Evolutionary conservation across 345 rosid genomes (phyloP), one percentile per base, ranked within the genome.

Genomic region (Combretum micranthum): DNA sequence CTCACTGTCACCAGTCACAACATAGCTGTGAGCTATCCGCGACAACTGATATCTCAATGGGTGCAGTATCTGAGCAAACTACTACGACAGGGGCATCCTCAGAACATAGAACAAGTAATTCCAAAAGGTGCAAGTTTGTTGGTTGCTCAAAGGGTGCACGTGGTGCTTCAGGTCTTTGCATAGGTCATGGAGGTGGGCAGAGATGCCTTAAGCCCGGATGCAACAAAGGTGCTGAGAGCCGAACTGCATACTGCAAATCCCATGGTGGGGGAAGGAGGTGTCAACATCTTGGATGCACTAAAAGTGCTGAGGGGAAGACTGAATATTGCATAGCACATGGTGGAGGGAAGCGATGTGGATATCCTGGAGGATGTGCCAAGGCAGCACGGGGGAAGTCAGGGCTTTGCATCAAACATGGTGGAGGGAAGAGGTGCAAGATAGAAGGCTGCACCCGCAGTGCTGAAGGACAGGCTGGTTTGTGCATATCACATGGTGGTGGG

Each of bases 231-330:
- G 82, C 96, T 15, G 98, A 92, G 75, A 84, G 93, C 62, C 83
- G 89, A 62, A 88, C 99, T n/a, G 91, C 94, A 22, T 92, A 77
- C 60, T 92, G 99, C 63, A 92, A 88, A 77, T 81, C 87, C 20
- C 99, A 88, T 60, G 99, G 99, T 13, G 99, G 99, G 47, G 97
- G 99, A 43, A 84, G 74, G 70, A 86, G 99, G 75, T 92, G 99
- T 60, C 78, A 86, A 57, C 76, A 88, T 61, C 76, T 92, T 68
- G 99, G 99, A 45, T 92, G 99, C 70, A 88, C 99, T 4, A 92
- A 88, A 61, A 92, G 99, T 57, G 96, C 97, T 0, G 99, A 92
- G 76, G 96, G 99, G 17, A 86, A 83, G 75, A 88, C 99, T 0
- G 97, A 92, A 13, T 69, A 65, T 32, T 92, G 99, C 69, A 92